Evolutionary conservation across 163 green algal species (phyloP), one percentile per base, ranked within the genome.

Genomic region (Chlorella variabilis): DNA sequence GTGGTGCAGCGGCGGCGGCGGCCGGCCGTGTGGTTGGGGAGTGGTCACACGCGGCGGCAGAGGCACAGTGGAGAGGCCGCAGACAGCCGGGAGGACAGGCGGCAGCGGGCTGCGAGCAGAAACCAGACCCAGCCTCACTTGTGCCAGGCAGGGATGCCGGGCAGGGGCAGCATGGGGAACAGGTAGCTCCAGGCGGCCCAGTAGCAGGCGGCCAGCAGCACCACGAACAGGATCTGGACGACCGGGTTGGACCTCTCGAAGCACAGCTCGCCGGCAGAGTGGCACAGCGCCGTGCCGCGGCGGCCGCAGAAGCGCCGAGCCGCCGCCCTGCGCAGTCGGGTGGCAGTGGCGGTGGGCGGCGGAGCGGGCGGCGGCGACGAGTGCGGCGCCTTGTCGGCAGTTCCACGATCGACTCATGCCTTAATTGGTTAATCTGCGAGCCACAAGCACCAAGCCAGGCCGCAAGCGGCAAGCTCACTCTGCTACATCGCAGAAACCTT

Each of bases 161-260:
- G 74, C 42, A 90, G 84, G 17, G 91, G 90, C 49, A 95, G 85
- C 78, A 94, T 74, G 39, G 74, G 70, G 49, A 95, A 90, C 2
- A 95, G 36, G 51, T 89, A 56, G n/a, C 62, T 56, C 58, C 66
- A 84, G 82, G 88, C 92, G 17, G 90, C 31, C 20, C 48, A 69
- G 42, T 89, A 91, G 13, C 78, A 85, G 0, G 41, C 73, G 20
- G 36, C 21, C 9, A 91, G n/a, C 27, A 94, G 77, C 0, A 36
- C 42, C 20, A 91, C 31, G 76, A 95, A 95, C 13, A 87, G 27
- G 25, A 89, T 38, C 84, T 94, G 91, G 38, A 94, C 84, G 0
- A 74, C 45, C 9, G 91, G 90, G 41, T 93, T 95, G 27, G 70
- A 78, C 27, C 85, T 42, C 62, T 93, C 88, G 66, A 90, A 94